These are phyloP conservation scores for Martiniozyma abietophila DNA, from an alignment of 805 yeast genomes.

Conservation along the genomic window DNA sequence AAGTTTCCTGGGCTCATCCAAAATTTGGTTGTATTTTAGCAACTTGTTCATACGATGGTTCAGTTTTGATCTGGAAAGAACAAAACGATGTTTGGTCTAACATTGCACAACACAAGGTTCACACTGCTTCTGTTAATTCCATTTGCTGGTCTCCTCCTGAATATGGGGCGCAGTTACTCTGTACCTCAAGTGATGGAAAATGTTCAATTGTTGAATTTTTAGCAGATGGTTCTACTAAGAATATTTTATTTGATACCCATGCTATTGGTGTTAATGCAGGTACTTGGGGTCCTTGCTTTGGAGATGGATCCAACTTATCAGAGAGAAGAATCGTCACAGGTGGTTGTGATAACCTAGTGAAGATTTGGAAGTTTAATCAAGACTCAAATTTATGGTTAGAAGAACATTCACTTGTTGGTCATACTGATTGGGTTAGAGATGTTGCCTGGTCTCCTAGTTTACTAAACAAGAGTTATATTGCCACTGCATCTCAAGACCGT, in stretches of 20 bases:
- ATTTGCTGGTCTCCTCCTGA: slow-evolving; percentile 98
- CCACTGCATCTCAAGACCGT: slow-evolving; percentile 94
- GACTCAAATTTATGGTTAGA: slow-evolving; percentile 48
- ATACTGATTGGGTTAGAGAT: slow-evolving; percentile 97
- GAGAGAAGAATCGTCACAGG: slow-evolving; percentile 82
- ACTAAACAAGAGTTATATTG: slow-evolving; percentile 79
- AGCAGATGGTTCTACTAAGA: slow-evolving; percentile 74
- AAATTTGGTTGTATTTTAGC: slow-evolving; percentile 94
- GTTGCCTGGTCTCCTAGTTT: slow-evolving; percentile 97
- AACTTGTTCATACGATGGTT: slow-evolving; percentile 92
- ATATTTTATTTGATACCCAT: slow-evolving; percentile 67
- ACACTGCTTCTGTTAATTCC: slow-evolving; percentile 90
- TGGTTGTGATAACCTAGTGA: slow-evolving; percentile 90
- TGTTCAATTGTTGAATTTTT: slow-evolving; percentile 86
- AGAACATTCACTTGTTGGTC: slow-evolving; percentile 79
- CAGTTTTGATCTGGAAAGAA: slow-evolving; percentile 90
- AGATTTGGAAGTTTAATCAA: slow-evolving; percentile 73
- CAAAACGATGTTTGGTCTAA: slow-evolving; percentile 77
- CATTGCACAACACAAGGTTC: slow-evolving; percentile 79
- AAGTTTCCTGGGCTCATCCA: slow-evolving; percentile 98
- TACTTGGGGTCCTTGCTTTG: slow-evolving; percentile 76
- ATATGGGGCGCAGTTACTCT: slow-evolving; percentile 83
- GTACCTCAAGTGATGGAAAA: slow-evolving; percentile 89
- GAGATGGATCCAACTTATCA: slow-evolving; percentile 24
- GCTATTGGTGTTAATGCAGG: slow-evolving; percentile 92